Base-by-base conservation (phyloP, 139 green algal genomes). In the Edaphochlamys debaryana region DNA sequence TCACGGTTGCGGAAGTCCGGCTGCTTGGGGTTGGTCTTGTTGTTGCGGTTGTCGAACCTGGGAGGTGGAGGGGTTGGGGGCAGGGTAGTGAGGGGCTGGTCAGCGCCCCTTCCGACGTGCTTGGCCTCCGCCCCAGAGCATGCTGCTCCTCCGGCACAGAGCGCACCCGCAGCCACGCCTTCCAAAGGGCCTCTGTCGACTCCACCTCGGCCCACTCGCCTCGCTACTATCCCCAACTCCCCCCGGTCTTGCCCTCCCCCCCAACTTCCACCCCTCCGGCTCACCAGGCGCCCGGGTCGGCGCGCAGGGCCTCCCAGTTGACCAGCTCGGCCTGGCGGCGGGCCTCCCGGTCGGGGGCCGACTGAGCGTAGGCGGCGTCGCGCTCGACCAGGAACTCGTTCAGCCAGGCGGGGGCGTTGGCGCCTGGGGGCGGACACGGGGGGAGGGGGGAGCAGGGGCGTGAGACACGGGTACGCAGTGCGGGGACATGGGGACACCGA, bases 1-100 rank as follows among this genome's bases (percentile, higher is more conserved):
- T 67, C 67, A 69, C 89, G 91, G 42, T 87, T 62, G 68, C 88
- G 89, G 82, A 90, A 93, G 71, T 93, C 90, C 0, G 90, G 90
- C 23, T 60, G 70, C 48, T 85, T 90, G 62, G 87, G 86, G 75
- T 91, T 91, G 27, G 30, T 68, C 83, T 92, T 93, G 63, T 17
- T 80, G 23, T n/a, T 13, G 34, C 88, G 85, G 86, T 93, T 92
- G 88, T 92, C 90, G 40, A 63, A 81, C 60, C 56, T 80, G 37
- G 54, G 54, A n/a, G n/a, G 50, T 17, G 50, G 50, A 17, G 17
- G 50, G 50, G n/a, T n/a, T 58, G 50, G 50, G 50, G 50, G 15
- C 50, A 17, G 50, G 50, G 50, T n/a, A n/a, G n/a, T n/a, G n/a
- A n/a, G n/a, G n/a, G n/a, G n/a, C n/a, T n/a, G n/a, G n/a, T n/a